A percentile compares a stretch with the other conserved stretches of the same genome.
Conservation (phyloP, 208 protist species). For the Acanthamoeba sp. region DNA sequence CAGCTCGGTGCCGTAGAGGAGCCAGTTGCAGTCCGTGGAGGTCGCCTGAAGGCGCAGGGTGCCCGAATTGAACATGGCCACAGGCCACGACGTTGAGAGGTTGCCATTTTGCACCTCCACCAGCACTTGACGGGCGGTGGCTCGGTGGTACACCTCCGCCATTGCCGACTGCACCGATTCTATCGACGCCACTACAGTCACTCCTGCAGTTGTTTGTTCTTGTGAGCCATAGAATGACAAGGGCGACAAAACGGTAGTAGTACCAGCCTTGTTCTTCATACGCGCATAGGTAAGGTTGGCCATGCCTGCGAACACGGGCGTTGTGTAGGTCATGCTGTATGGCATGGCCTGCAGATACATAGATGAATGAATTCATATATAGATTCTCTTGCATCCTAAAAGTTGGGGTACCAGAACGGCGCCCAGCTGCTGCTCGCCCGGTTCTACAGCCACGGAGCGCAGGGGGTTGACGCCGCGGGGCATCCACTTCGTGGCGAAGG, state of each 20-base stretch:
- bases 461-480: background rate
- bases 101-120: background rate
- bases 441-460: background rate
- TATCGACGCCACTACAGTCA: background rate
- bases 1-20: background rate
- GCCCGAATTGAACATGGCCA: background rate
- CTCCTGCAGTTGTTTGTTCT: background rate
- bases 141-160: background rate
- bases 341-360: background rate
- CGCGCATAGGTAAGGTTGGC: background rate
- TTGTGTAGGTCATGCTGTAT: slow-evolving; percentile 33
- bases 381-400: no score
- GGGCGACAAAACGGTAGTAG: background rate
- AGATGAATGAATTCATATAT: no score
- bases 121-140: background rate
- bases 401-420: background rate
- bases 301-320: background rate
- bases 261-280: slow-evolving; percentile 21
- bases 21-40: background rate
- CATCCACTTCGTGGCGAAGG: background rate
- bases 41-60: no score
- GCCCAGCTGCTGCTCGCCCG: background rate
- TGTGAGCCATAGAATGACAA: background rate
- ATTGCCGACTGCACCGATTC: slow-evolving; percentile 10
- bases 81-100: background rate